Conservation (phyloP, 768 basidiomycete species). For the Artomyces pyxidatus region DNA sequence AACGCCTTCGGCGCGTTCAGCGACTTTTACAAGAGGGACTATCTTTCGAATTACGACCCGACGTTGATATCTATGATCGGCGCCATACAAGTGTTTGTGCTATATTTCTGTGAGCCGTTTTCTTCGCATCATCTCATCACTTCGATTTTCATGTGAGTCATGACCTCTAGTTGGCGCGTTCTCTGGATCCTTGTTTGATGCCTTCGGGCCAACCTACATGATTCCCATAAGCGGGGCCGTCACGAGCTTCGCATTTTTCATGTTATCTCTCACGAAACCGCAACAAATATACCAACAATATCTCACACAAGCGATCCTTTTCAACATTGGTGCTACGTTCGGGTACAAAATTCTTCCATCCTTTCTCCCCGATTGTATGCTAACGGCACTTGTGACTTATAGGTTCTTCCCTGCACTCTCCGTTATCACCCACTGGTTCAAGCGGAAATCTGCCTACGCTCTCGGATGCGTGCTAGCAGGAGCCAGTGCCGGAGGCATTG, state of each 20-base stretch:
- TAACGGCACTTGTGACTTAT: too few relatives aligned
- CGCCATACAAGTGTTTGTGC: background rate
- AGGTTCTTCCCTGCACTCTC: slow-evolving; percentile 27
- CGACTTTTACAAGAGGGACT: slow-evolving; percentile 9
- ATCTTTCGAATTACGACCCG: background rate
- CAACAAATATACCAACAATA: slow-evolving; percentile 23
- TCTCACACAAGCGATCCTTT: slow-evolving; percentile 24
- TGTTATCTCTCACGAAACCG: slow-evolving; percentile 20
- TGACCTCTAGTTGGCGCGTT: background rate
- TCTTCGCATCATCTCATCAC: background rate
- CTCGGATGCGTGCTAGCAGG: slow-evolving; percentile 31
- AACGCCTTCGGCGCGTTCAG: background rate
- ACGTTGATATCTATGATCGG: background rate
- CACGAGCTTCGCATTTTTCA: slow-evolving; percentile 19
- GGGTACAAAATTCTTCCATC: slow-evolving; percentile 10
- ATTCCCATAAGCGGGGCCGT: slow-evolving; percentile 19
- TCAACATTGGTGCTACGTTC: slow-evolving; percentile 23
- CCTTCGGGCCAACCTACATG: slow-evolving; percentile 11
- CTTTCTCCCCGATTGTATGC: background rate
- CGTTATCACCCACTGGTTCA: slow-evolving; percentile 30
- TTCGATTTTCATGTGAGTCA: too few relatives aligned
- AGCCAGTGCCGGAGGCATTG: slow-evolving; percentile 37
- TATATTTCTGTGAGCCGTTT: slow-evolving; percentile 1
- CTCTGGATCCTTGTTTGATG: background rate
- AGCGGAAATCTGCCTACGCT: slow-evolving; percentile 26